A percentile compares a stretch with the other conserved stretches of the same genome.
Evolutionary conservation across 225 moss, liverwort and hornwort genomes (phyloP).

Genomic region (Physcomitrellopsis africana): DNA sequence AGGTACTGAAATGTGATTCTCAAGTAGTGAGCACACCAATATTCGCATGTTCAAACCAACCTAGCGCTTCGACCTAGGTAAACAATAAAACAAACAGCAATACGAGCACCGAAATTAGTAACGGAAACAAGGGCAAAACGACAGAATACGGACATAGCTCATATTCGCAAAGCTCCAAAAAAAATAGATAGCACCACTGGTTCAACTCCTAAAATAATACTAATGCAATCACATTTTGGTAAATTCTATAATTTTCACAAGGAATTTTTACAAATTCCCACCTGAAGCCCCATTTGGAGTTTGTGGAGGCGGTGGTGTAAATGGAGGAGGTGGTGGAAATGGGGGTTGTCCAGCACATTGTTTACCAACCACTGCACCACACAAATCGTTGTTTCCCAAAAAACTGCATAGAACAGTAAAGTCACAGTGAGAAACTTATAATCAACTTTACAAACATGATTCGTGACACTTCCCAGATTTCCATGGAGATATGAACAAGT

Average conservation of each 20-base stretch:
- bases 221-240: neutral
- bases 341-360: conserved; percentile 77
- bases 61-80: no score
- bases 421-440: neutral
- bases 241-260: neutral
- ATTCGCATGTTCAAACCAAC: no score
- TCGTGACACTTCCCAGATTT: neutral
- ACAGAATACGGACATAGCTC: no score
- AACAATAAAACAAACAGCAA: no score
- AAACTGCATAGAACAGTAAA: conserved; percentile 31
- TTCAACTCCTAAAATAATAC: neutral
- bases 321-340: conserved; percentile 77
- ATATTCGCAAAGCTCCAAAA: neutral
- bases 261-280: neutral
- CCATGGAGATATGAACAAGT: neutral
- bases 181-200: neutral
- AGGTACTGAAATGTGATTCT: neutral
- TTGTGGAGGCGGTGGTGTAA: conserved; percentile 61
- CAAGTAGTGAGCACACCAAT: no score
- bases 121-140: no score
- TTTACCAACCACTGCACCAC: conserved; percentile 68
- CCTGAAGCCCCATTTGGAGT: conserved; percentile 30
- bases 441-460: conserved; percentile 8
- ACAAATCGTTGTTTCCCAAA: conserved; percentile 48
- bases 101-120: no score